Percentiles rank a stretch among this genome's conserved stretches.
Conservation (phyloP, 345 rosid species). For the Gynandropsis gynandra region DNA sequence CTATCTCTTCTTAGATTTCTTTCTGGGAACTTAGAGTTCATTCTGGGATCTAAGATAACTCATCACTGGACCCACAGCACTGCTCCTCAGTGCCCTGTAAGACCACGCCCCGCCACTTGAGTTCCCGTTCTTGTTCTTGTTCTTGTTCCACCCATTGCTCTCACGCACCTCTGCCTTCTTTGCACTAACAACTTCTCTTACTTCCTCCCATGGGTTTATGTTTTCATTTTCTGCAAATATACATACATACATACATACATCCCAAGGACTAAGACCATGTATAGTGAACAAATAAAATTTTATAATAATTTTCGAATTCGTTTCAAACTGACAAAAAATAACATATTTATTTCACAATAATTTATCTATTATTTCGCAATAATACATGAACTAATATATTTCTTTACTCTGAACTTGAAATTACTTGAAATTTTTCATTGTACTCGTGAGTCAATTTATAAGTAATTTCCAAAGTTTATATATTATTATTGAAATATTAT, state of each 20-base stretch:
- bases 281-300: not conserved
- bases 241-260: not conserved
- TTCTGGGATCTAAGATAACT: constrained; percentile 68
- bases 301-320: too few relatives aligned
- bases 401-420: too few relatives aligned
- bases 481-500: too few relatives aligned
- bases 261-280: not conserved
- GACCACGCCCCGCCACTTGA: constrained; percentile 53
- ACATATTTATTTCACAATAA: too few relatives aligned
- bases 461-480: too few relatives aligned
- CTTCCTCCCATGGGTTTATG: constrained; percentile 61
- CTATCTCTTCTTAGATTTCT: too few relatives aligned
- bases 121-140: constrained; percentile 39
- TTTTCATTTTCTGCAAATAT: constrained; percentile 44
- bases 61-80: constrained; percentile 84
- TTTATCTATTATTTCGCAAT: too few relatives aligned
- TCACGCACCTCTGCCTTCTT: constrained; percentile 58
- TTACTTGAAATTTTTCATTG: too few relatives aligned
- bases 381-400: too few relatives aligned
- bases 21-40: constrained; percentile 27
- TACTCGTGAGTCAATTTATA: too few relatives aligned
- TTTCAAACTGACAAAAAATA: too few relatives aligned
- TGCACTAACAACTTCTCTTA: constrained; percentile 48
- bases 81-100: constrained; percentile 56
- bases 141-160: constrained; percentile 44